Evolutionary conservation across 2,329 filamentous ascomycete species (phyloP).

Genomic region (Venturia effusa): DNA sequence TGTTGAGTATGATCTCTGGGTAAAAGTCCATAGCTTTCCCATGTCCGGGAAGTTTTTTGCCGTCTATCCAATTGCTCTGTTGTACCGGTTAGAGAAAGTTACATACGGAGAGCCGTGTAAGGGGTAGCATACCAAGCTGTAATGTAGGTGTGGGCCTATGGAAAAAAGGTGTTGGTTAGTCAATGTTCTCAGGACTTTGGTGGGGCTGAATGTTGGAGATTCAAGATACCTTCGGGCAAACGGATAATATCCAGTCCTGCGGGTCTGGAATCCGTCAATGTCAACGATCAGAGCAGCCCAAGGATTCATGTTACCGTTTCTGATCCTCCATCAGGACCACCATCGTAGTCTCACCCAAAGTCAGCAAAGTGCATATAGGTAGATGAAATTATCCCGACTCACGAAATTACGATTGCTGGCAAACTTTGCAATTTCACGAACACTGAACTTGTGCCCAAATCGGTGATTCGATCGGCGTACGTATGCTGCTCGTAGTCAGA

Average conservation of each 20-base stretch:
- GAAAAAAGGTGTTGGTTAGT: slow-evolving; percentile 35
- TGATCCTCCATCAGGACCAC: slow-evolving; percentile 80
- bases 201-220: no score
- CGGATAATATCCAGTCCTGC: slow-evolving; percentile 75
- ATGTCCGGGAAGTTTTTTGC: slow-evolving; percentile 78
- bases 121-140: no score
- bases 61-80: slow-evolving; percentile 66
- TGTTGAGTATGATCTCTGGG: slow-evolving; percentile 64
- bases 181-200: no score
- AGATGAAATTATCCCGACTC: no score
- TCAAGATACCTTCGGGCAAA: slow-evolving; percentile 70
- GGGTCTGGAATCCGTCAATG: slow-evolving; percentile 31
- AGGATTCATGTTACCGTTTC: slow-evolving; percentile 46
- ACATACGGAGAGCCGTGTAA: no score
- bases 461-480: slow-evolving; percentile 76
- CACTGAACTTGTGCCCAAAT: slow-evolving; percentile 80
- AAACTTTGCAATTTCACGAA: slow-evolving; percentile 82
- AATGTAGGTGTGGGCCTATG: neutral
- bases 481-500: slow-evolving; percentile 38
- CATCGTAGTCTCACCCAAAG: slow-evolving; percentile 53
- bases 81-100: no score
- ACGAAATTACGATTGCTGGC: slow-evolving; percentile 61
- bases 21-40: slow-evolving; percentile 84
- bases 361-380: no score
- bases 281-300: no score